phyloP scores from a whole-genome alignment of 2,329 filamentous ascomycete genomes.

The Macrophomina tecta region DNA sequence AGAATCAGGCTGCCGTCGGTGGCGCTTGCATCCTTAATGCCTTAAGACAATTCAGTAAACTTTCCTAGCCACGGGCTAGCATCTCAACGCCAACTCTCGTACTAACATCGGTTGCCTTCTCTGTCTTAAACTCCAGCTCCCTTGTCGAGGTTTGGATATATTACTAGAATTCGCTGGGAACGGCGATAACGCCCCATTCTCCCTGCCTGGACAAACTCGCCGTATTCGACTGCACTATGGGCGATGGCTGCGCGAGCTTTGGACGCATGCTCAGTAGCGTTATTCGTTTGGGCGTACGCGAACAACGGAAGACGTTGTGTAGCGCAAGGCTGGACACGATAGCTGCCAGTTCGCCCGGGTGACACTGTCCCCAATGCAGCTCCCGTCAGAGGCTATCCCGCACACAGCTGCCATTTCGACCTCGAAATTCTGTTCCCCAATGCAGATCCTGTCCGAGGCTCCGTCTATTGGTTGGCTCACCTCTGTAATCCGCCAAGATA shows the following conservation, averaged over 20 bases:
- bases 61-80: not conserved
- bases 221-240: not conserved
- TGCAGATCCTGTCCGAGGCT: too few species aligned
- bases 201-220: not conserved
- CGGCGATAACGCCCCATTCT: not conserved
- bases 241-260: not conserved
- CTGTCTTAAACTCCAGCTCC: not conserved
- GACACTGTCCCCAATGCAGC: too few species aligned
- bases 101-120: not conserved
- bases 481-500: too few species aligned
- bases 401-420: too few species aligned
- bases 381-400: too few species aligned
- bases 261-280: not conserved
- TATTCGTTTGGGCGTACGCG: not conserved
- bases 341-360: too few species aligned
- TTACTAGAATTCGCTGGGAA: too few species aligned
- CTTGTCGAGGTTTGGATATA: not conserved
- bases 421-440: too few species aligned
- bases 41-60: not conserved
- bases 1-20: constrained; percentile 16
- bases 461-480: too few species aligned
- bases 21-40: not conserved
- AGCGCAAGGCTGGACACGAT: not conserved
- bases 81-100: not conserved
- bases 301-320: not conserved